Evolutionary conservation across 148 eudicot species (phyloP).

Genomic region (Camellia sinensis): DNA sequence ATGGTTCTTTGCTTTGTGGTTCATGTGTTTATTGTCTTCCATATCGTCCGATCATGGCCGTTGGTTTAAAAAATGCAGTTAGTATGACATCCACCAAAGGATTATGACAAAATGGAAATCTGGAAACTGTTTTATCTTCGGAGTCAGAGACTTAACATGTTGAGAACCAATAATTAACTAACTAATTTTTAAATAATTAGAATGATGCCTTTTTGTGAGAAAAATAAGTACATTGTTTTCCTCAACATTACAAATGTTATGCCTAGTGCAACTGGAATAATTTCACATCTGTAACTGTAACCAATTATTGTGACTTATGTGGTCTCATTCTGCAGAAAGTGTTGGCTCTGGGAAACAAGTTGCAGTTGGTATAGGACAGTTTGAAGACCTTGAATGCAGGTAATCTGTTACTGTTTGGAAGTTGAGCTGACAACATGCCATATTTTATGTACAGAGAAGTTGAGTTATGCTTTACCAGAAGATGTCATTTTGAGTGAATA

Average conservation of each 20-base stretch:
- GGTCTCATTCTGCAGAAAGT: conserved; percentile 29
- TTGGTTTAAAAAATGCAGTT: not conserved
- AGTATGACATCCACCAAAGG: not conserved
- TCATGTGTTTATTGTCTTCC: not conserved
- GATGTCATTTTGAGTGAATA: not conserved
- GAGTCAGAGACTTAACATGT: not conserved
- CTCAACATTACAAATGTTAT: not conserved
- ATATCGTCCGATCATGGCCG: not conserved
- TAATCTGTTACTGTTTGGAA: conserved; percentile 26
- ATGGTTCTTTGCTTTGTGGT: not conserved
- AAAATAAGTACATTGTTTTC: not conserved
- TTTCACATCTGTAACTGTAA: not conserved
- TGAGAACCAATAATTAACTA: not conserved
- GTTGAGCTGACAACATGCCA: not conserved
- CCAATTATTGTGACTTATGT: not conserved
- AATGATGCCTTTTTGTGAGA: no score
- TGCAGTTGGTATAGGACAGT: conserved; percentile 73
- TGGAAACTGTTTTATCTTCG: not conserved
- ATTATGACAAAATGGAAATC: not conserved
- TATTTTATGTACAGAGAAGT: not conserved
- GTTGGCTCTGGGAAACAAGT: conserved; percentile 55
- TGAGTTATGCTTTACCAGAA: not conserved
- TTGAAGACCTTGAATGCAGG: conserved; percentile 82
- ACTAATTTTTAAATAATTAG: not conserved
- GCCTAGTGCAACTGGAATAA: not conserved